Evolutionary conservation across 306 rosid species (phyloP).

Genomic region (Cotoneaster glaucophyllus): DNA sequence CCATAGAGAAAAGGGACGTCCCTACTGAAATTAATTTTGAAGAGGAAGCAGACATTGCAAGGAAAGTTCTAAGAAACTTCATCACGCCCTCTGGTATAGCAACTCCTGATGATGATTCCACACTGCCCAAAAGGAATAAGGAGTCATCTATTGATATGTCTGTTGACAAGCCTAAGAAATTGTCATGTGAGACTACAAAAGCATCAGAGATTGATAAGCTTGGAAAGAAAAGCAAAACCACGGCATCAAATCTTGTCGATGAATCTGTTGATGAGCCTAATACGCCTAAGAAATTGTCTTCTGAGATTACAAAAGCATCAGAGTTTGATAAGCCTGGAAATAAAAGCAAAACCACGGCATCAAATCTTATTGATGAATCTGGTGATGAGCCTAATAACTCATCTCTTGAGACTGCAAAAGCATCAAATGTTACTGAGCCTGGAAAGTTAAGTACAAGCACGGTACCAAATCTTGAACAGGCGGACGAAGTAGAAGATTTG

Average conservation of each 20-base stretch:
- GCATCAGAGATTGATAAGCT: slow-evolving; percentile 32
- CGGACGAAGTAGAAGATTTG: slow-evolving; percentile 50
- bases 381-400: slow-evolving; percentile 19
- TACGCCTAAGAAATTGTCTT: slow-evolving; percentile 30
- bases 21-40: slow-evolving; percentile 63
- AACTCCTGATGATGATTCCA: slow-evolving; percentile 27
- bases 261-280: slow-evolving; percentile 28
- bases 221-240: slow-evolving; percentile 27
- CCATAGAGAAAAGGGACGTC: slow-evolving; percentile 28
- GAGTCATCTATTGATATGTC: slow-evolving; percentile 26
- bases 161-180: slow-evolving; percentile 29
- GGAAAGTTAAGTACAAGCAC: slow-evolving; percentile 30
- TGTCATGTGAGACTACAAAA: slow-evolving; percentile 34
- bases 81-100: slow-evolving; percentile 47
- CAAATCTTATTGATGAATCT: slow-evolving; percentile 24
- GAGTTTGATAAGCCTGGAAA: slow-evolving; percentile 35
- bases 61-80: slow-evolving; percentile 66
- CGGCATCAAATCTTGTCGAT: slow-evolving; percentile 11
- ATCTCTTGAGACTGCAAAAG: slow-evolving; percentile 41
- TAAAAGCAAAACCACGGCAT: slow-evolving; percentile 13
- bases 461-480: slow-evolving; percentile 33
- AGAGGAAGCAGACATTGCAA: slow-evolving; percentile 74
- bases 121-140: slow-evolving; percentile 25
- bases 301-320: slow-evolving; percentile 38
- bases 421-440: slow-evolving; percentile 29